These are phyloP conservation scores for Penicillium paxilli DNA, from an alignment of 495 filamentous ascomycete genomes.

Conservation along the genomic window DNA sequence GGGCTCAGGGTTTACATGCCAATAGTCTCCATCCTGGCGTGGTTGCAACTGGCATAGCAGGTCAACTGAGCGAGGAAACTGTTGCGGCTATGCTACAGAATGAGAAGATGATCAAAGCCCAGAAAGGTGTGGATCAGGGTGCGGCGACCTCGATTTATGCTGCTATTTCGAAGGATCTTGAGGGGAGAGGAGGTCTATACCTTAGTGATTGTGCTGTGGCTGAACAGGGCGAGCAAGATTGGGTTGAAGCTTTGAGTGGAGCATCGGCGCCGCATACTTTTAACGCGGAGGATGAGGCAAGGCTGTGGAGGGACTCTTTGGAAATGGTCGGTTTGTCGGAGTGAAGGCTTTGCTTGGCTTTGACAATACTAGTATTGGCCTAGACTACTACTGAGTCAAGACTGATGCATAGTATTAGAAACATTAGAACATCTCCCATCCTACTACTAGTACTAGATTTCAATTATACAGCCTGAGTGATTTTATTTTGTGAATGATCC, in stretches of 20 bases:
- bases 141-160: conserved; percentile 48
- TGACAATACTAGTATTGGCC: not conserved
- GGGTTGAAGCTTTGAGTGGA: conserved; percentile 5
- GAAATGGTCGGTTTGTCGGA: conserved; percentile 37
- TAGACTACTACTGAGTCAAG: too few relatives aligned
- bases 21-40: conserved; percentile 43
- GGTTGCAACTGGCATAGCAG: conserved; percentile 25
- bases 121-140: conserved; percentile 37
- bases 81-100: conserved; percentile 15
- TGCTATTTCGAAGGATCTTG: conserved; percentile 35
- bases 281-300: conserved; percentile 34
- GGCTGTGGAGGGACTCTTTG: conserved; percentile 45
- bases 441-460: too few relatives aligned
- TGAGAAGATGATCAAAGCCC: conserved; percentile 17
- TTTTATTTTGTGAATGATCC: too few relatives aligned
- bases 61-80: conserved; percentile 18
- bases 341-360: not conserved
- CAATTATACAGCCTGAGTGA: too few relatives aligned
- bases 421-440: too few relatives aligned
- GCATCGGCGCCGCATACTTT: conserved; percentile 40
- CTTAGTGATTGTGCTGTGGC: conserved; percentile 34
- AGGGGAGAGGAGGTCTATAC: conserved; percentile 45
- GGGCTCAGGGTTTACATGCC: conserved; percentile 37
- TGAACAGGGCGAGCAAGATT: conserved; percentile 9
- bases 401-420: too few relatives aligned